phyloP scores from a whole-genome alignment of 2,329 filamentous ascomycete species.

The Fusarium circinatum region DNA sequence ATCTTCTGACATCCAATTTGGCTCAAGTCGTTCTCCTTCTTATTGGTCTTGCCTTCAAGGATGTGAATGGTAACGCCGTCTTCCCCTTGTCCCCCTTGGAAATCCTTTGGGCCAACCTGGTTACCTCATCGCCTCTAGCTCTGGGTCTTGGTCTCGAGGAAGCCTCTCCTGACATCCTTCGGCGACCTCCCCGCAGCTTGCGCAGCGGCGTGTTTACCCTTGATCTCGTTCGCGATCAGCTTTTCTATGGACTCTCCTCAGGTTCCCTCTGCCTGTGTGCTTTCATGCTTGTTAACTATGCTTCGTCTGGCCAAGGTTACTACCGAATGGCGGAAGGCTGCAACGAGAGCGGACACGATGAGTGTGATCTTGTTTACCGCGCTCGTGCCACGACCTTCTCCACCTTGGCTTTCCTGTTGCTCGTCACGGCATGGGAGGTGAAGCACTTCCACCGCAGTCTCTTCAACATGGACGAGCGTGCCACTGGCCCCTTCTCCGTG shows the following conservation, averaged over 20 bases:
- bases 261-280: conserved; percentile 69
- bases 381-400: conserved; percentile 76
- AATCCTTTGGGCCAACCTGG: conserved; percentile 81
- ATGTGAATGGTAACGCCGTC: conserved; percentile 66
- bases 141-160: conserved; percentile 78
- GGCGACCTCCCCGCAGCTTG: conserved; percentile 71
- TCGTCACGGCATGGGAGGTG: conserved; percentile 79
- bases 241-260: conserved; percentile 73
- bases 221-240: conserved; percentile 73
- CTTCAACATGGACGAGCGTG: conserved; percentile 71
- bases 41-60: conserved; percentile 76
- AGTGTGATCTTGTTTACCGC: conserved; percentile 68
- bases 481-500: conserved; percentile 60
- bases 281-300: conserved; percentile 70
- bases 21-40: conserved; percentile 76
- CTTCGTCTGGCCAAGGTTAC: conserved; percentile 55
- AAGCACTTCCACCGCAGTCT: conserved; percentile 76
- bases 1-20: conserved; percentile 75
- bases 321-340: conserved; percentile 64
- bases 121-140: conserved; percentile 77
- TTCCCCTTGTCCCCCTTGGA: conserved; percentile 78
- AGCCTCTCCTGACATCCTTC: conserved; percentile 73
- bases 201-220: conserved; percentile 69
- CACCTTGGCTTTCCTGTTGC: conserved; percentile 72
- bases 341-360: conserved; percentile 62